Evolutionary conservation across 2,329 filamentous ascomycete genomes (phyloP), one percentile per base, ranked within the genome.

Genomic region (Stromatinia cepivora): DNA sequence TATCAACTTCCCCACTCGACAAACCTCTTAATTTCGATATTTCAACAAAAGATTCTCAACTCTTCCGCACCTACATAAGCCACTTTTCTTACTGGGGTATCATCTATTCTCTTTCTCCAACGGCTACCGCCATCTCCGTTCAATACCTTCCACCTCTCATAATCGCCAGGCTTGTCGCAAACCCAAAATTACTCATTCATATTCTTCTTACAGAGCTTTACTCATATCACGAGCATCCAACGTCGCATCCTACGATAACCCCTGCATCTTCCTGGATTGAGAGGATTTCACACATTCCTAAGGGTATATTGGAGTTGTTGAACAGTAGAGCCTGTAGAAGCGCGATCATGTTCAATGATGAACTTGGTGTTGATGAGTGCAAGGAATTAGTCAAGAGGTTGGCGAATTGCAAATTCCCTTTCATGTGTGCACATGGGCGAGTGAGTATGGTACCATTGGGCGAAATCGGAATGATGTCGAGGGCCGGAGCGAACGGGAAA

Each of bases 311-410:
- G 5, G 91, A 96, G 42, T 80, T 94, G 76, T 80, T 94, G 6
- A 90, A 93, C 76, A 93, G 91, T 0, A 85, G 90, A 68, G 88
- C 92, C 1, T 95, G 92, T 76, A 84, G 91, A 66, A 92, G 90
- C 53, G 91, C 92, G 3, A 88, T 95, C 77, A 94, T 94, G 91
- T 96, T 96, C 80, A 94, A 94, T 74, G 92, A 96, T 75, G 76
- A 81, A 8, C 80, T 95, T 10, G 83, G 82, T 0, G 72, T 77
- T 0, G 79, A 82, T 0, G 84, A 92, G 72, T 94, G 92, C 73
- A 73, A 80, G 13, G 76, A 78, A 0, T 78, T 95, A 46, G 78
- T 94, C 0, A 71, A 67, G 1, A 82, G 82, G 4, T 80, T 95
- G n/a, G 84, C 85, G 0, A 76, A 75, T 0, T 93, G 90, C 73